Evolutionary conservation across 306 rosid species (phyloP), one percentile per base, ranked within the genome.

Genomic region (Vigna hirtella): DNA sequence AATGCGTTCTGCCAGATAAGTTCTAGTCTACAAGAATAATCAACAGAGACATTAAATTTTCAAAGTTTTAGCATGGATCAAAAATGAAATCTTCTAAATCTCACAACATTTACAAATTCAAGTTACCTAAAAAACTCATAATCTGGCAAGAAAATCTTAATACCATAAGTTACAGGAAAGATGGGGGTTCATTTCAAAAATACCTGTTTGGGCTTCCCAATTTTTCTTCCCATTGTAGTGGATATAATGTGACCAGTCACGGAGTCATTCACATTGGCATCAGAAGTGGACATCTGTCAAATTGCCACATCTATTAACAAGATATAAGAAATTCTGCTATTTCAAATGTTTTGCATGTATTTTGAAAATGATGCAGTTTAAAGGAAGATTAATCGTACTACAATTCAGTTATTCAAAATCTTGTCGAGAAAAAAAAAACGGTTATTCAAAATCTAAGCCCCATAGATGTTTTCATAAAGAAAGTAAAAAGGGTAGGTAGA

Each of bases 201-300:
- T 45, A 92, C 97, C 92, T 90, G 95, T 84, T 92, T 92, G 57
- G 97, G 96, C 77, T 88, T 93, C 75, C 96, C 97, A 83, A 90
- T 88, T 85, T 92, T 92, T n/a, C 96, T 96, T 69, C 92, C 92
- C 36, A 88, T 85, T 11, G 97, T 92, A 16, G 97, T 92, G 43
- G 97, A 88, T 47, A 92, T 92, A 49, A 92, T 92, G 85, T 90
- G 96, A 56, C 97, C 96, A 15, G 93, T 90, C 26, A 86, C 86
- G 4, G 95, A 87, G 64, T 92, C 92, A 71, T 87, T 92, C 52
- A 91, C 92, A 74, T 88, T 89, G 64, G 79, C 85, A 45, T 86
- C 85, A 66, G 93, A 68, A 32, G 87, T 84, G n/a, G 93, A 78
- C 77, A 90, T 87, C 80, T 92, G 89, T 78, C 78, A 81, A 81